Evolutionary conservation across 139 green algal genomes (phyloP), one percentile per base, ranked within the genome.

Genomic region (Astrephomene gubernaculifera): DNA sequence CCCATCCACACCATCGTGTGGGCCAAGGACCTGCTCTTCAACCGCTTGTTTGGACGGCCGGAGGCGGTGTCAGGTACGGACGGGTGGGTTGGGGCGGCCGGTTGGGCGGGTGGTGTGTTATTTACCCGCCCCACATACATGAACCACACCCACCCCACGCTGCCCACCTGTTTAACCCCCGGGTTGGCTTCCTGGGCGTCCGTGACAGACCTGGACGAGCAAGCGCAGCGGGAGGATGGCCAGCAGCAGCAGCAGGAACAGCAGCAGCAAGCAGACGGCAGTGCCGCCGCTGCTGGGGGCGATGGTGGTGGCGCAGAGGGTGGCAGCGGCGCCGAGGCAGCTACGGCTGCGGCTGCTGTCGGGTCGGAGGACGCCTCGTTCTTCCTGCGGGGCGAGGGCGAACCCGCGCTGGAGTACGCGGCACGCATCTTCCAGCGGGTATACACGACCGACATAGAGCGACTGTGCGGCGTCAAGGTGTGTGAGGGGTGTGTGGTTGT

Each of bases 1-100:
- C 97, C 96, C 72, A 98, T 99, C 80, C 97, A 99, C 89, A 99
- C 96, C 89, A 90, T 99, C 14, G 97, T 99, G 78, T 99, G 96
- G 96, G 93, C 97, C 71, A 99, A 99, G 89, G 97, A 99, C n/a
- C 87, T 99, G 67, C 94, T 99, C 0, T 99, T 99, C 80, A 65
- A 87, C 2, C 88, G 95, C n/a, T 90, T 99, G 0, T 99, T 99
- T 89, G 97, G 96, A 8, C 71, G 81, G 10, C 57, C 84, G 10
- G 95, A 97, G 19, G 82, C 64, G 0, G 87, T 92, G 31, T 95
- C 89, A 67, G 87, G 88, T 91, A 71, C 31, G n/a, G n/a, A n/a
- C n/a, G 54, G 5, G 49, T 76, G 27, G 25, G 4, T 73, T 31
- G 65, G 33, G 19, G 33, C 36, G 49, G 49, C 17, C 17, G 49